Evolutionary conservation across 257 asterid genomes (phyloP).

Genomic region (Solanum appendiculatum): DNA sequence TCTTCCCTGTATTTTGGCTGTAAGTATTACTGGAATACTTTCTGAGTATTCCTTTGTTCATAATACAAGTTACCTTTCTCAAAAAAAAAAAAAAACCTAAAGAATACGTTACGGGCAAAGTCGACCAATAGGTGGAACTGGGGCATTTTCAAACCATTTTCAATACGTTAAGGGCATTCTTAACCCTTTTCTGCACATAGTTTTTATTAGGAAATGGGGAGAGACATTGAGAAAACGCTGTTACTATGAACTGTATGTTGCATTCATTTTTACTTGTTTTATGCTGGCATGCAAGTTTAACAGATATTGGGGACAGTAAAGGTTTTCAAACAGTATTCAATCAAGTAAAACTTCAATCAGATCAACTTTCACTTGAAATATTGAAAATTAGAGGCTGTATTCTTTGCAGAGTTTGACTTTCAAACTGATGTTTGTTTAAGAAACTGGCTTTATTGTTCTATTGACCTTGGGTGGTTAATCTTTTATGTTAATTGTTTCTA

Average conservation of each 20-base stretch:
- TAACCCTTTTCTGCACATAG: not conserved
- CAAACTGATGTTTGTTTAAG: not conserved
- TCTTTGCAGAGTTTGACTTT: not conserved
- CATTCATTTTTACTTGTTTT: not conserved
- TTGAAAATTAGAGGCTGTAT: not conserved
- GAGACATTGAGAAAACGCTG: not conserved
- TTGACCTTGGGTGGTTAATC: not conserved
- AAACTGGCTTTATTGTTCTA: not conserved
- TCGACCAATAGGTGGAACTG: not conserved
- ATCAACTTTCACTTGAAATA: not conserved
- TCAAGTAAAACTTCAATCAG: not conserved
- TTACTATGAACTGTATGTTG: not conserved
- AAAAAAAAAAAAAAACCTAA: too few species aligned
- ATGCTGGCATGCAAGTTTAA: not conserved
- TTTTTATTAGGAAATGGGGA: not conserved
- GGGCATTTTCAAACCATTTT: not conserved
- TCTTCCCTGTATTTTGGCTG: too few species aligned
- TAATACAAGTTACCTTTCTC: too few species aligned
- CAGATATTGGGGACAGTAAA: not conserved
- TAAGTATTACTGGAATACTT: too few species aligned
- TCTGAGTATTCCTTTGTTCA: too few species aligned
- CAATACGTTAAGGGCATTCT: not conserved
- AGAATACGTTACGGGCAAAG: not conserved
- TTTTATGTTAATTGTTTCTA: constrained; percentile 2
- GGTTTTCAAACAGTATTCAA: not conserved